Base-by-base conservation (phyloP, 2,329 filamentous ascomycete species). In the Fusarium brachygibbosum region DNA sequence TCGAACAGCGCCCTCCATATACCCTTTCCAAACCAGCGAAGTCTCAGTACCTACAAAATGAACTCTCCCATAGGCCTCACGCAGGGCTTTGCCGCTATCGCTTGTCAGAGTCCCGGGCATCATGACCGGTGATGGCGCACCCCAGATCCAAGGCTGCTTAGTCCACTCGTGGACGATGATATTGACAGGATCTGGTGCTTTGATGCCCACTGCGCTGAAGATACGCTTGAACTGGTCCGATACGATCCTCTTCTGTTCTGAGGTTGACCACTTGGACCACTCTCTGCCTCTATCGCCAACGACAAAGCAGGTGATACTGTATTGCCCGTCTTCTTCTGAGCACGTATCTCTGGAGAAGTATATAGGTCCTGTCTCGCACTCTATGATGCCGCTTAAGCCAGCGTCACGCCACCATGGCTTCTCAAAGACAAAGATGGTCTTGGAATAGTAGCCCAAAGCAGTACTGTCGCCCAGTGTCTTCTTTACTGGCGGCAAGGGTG, bases 381-480 rank as follows among this genome's bases (percentile, higher is more conserved):
- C 78, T 4, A 79, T 75, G 21, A 83, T 75, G 7, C 83, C 85
- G 41, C 79, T 81, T 17, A 82, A 75, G 0, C 80, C 79, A 1
- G 74, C 58, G 0, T 77, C 70, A 2, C 77, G 72, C 86, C 86
- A 88, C 73, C 82, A 87, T 0, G 84, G 81, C 6, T 72, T 71
- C 1, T 74, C 58, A 73, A 82, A 87, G 31, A 81, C 76, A 12
- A 84, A 59, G 8, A 82, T 75, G 3, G 72, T 64, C 59, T 82
- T 82, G 41, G 75, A 76, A 49, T 79, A 81, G 51, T 76, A 71
- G 3, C 80, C 80, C 1, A 77, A 72, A 19, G 70, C 75, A 6
- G 78, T 80, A 11, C 64, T 58, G 1, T 76, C 70, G 2, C 72
- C 69, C 17, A 81, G 55, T 1, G 56, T 58, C 21, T 63, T 48